Evolutionary conservation across 2,329 filamentous ascomycete genomes (phyloP), one percentile per base, ranked within the genome.

Genomic region (Venturia pyrina): DNA sequence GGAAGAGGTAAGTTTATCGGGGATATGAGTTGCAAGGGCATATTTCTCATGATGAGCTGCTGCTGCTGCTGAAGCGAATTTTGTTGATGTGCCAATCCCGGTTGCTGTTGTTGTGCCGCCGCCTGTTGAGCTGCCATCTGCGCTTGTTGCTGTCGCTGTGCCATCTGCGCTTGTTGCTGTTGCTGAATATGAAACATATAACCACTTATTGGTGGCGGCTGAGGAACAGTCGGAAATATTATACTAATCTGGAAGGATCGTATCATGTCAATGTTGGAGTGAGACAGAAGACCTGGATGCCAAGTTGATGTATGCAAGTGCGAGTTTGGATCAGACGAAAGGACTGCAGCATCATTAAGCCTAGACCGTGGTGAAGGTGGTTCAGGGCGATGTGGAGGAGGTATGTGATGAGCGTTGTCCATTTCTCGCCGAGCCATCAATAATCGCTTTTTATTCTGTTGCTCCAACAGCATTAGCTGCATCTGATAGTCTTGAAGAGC

Each of bases 401-500:
- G 75, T 75, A 87, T 82, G 72, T 78, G 85, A 69, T 93, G 89
- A 75, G 93, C 4, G 7, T 28, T 15, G 10, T 28, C 48, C 48
- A 5, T 89, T 74, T 92, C 86, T 76, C 87, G 88, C n/a, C 90
- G 86, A 46, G 90, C 90, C 89, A 92, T 91, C 81, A 92, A 87
- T 62, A 93, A 81, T n/a, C 90, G 82, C 77, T 91, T 93, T 81
- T 93, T 93, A 72, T 93, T 93, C 77, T 93, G 89, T 76, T 93
- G 89, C 76, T 93, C 90, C 17, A 93, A 82, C 62, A 93, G 78
- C 90, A 92, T 93, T 73, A 93, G 78, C 75, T 93, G 90, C 89
- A 93, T 93, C 78, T 93, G 90, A 72, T 93, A 93, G 75, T 95
- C 90, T 76, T 93, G 89, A 59, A 93, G 81, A 21, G 90, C 90